phyloP scores from a whole-genome alignment of 306 rosid genomes.

The Glycine latifolia region DNA sequence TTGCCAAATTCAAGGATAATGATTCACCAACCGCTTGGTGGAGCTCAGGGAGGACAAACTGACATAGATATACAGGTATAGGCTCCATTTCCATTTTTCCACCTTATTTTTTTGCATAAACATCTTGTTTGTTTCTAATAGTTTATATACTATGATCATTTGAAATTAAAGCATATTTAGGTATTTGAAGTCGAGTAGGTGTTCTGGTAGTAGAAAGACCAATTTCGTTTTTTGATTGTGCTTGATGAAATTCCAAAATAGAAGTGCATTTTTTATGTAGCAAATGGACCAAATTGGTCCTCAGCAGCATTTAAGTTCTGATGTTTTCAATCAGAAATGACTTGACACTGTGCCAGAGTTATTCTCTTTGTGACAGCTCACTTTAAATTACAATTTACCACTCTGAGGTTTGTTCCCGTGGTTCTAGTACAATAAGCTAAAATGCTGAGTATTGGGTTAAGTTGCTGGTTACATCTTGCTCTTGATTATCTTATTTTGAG shows the following conservation, averaged over 20 bases:
- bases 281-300: conserved; percentile 7
- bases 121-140: conserved; percentile 1
- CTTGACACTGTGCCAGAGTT: background rate
- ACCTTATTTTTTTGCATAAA: background rate
- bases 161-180: background rate
- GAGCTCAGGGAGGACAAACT: conserved; percentile 80
- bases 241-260: conserved; percentile 10
- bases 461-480: conserved; percentile 6
- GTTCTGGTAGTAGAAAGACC: conserved; percentile 20
- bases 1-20: conserved; percentile 51
- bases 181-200: conserved; percentile 6
- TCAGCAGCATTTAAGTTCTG: background rate
- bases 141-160: background rate
- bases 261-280: conserved; percentile 11
- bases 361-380: background rate
- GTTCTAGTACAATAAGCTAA: background rate
- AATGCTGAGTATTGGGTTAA: background rate
- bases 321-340: background rate
- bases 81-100: background rate
- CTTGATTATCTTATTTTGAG: background rate
- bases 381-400: background rate
- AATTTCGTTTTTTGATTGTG: background rate
- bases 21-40: conserved; percentile 92
- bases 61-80: conserved; percentile 86
- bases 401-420: background rate